Evolutionary conservation across 768 basidiomycete genomes (phyloP).

Genomic region (Suillus fuscotomentosus): DNA sequence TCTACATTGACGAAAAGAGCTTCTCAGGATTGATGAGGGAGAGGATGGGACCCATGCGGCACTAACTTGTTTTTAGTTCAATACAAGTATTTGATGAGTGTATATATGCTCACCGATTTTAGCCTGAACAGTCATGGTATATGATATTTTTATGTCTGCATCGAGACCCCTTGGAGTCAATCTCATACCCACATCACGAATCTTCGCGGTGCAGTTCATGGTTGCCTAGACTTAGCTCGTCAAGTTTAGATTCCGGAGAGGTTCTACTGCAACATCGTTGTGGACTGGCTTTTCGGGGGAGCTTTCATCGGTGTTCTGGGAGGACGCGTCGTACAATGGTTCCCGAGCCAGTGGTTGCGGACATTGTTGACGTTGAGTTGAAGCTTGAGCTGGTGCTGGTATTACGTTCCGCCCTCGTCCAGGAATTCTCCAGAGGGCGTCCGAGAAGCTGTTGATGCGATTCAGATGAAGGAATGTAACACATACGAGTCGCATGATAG

Average conservation of each 20-base stretch:
- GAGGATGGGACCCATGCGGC: conserved; percentile 67
- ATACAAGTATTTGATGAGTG: background rate
- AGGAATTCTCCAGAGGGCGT: conserved; percentile 17
- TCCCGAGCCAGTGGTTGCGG: background rate
- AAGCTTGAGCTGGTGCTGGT: conserved; percentile 11
- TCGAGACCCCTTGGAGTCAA: conserved; percentile 38
- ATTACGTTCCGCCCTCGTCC: conserved; percentile 17
- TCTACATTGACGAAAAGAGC: conserved; percentile 74
- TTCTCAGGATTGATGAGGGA: conserved; percentile 71
- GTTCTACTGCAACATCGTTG: background rate
- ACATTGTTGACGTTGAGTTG: background rate
- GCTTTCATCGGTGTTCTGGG: conserved; percentile 25
- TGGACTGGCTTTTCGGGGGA: background rate
- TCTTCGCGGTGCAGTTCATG: conserved; percentile 35
- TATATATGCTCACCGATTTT: conserved; percentile 19
- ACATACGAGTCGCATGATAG: background rate
- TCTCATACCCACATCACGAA: too few species aligned
- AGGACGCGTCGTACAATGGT: conserved; percentile 45
- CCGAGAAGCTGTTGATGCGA: conserved; percentile 2
- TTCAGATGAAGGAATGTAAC: background rate
- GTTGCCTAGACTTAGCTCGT: background rate
- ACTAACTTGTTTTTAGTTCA: conserved; percentile 4
- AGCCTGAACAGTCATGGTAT: conserved; percentile 32
- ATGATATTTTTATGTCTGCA: conserved; percentile 39
- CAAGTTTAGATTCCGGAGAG: background rate